These are phyloP conservation scores for Nematodospora anomalae DNA, from an alignment of 1,139 yeast genomes.

Conservation along the genomic window DNA sequence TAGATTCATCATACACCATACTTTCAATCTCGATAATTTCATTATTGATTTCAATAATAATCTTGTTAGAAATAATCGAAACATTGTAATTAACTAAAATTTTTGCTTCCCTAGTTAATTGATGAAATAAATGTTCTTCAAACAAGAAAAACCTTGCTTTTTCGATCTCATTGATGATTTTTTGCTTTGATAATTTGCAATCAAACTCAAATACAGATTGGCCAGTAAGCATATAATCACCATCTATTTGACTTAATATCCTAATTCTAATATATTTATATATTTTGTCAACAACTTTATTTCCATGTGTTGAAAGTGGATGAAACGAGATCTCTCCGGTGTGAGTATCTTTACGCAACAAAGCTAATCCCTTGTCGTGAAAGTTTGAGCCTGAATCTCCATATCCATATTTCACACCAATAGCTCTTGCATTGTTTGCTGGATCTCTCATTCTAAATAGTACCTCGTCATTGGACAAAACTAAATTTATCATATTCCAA, in stretches of 20 bases:
- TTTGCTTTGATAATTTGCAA: constrained; percentile 24
- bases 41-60: constrained; percentile 64
- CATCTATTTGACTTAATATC: constrained; percentile 53
- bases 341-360: constrained; percentile 45
- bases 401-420: constrained; percentile 87
- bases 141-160: constrained; percentile 70
- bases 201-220: constrained; percentile 37
- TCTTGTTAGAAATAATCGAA: constrained; percentile 62
- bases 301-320: constrained; percentile 25
- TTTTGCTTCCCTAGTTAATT: constrained; percentile 74
- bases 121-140: constrained; percentile 80
- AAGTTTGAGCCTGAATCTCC: constrained; percentile 87
- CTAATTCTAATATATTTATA: constrained; percentile 52
- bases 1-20: constrained; percentile 48
- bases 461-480: constrained; percentile 62
- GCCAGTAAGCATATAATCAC: constrained; percentile 51
- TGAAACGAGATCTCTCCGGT: constrained; percentile 37
- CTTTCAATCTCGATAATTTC: constrained; percentile 72
- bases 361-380: constrained; percentile 72
- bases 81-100: constrained; percentile 72
- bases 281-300: constrained; percentile 27
- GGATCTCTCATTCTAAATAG: constrained; percentile 67
- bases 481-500: constrained; percentile 63
- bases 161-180: constrained; percentile 53
- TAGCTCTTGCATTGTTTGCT: constrained; percentile 42